Percentiles rank a stretch among this genome's conserved stretches.
These are phyloP conservation scores for Pezicula neosporulosa DNA, from an alignment of 2,329 filamentous ascomycete species.

Conservation along the genomic window DNA sequence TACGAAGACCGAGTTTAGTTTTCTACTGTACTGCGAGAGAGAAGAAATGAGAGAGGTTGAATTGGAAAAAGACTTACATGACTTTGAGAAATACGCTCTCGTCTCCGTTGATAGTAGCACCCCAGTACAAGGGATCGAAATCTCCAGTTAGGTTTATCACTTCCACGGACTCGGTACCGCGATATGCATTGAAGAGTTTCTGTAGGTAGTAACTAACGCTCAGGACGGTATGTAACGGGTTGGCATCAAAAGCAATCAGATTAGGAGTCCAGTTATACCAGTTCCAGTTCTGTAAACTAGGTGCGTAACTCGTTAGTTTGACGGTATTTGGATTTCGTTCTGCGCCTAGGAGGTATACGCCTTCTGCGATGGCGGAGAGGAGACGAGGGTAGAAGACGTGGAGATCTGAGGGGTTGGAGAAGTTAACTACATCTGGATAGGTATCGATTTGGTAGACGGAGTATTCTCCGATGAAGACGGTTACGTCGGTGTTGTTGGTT, in stretches of 20 bases:
- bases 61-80: constrained; percentile 16
- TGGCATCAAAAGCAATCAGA: constrained; percentile 18
- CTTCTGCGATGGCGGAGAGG: constrained; percentile 16
- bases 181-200: constrained; percentile 20
- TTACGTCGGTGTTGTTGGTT: constrained; percentile 13
- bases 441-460: constrained; percentile 15
- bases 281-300: constrained; percentile 31
- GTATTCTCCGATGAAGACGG: constrained; percentile 19
- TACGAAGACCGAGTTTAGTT: background rate
- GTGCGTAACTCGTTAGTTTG: constrained; percentile 32
- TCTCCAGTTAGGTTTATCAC: constrained; percentile 14
- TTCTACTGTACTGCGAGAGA: background rate
- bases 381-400: constrained; percentile 16
- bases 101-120: constrained; percentile 17
- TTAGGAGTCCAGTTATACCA: constrained; percentile 25
- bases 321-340: constrained; percentile 33
- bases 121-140: constrained; percentile 29
- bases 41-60: background rate
- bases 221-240: constrained; percentile 15
- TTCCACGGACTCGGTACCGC: constrained; percentile 16
- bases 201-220: constrained; percentile 22
- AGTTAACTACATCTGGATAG: constrained; percentile 7
- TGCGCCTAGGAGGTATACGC: constrained; percentile 17
- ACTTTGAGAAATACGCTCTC: constrained; percentile 15
- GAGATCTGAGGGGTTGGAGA: constrained; percentile 9